Base-by-base conservation (phyloP, 352 stramenopile genomes). In the Thraustochytrium striatum region DNA sequence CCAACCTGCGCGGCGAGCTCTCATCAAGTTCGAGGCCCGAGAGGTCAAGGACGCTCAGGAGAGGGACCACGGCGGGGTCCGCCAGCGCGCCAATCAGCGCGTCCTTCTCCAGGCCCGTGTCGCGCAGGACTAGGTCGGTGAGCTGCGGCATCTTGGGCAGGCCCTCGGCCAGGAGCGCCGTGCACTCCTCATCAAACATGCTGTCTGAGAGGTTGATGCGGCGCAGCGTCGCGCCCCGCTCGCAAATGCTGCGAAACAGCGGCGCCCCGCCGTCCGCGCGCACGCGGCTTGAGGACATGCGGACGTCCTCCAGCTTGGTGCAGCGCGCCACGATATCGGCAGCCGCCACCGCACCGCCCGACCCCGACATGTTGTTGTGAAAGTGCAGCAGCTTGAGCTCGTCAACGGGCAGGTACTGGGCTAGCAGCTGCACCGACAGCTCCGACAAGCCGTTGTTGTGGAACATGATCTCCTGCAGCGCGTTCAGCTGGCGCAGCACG, bases 291-390 rank as follows among this genome's bases (percentile, higher is more conserved):
- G 92, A 92, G 11, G 93, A 97, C 84, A 98, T 98, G 30, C 93
- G 86, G 82, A 98, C 79, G 82, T 98, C 92, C 43, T 86, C 87
- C 16, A 98, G 85, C 36, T 82, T 78, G 0, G 91, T 90, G 5
- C 88, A 96, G n/a, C 91, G 82, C 52, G 89, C 87, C 61, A 98
- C 82, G 72, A 98, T 86, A 21, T 80, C 57, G 33, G 89, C 90
- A 35, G 96, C 84, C 50, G 92, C 92, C 39, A 89, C 88, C 41
- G 91, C 92, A 21, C 93, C 93, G n/a, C 88, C 91, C 68, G 96
- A 90, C 33, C 92, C 94, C 81, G 91, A 97, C 93, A 97, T 97
- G 84, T 98, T 98, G 85, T 98, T 98, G 88, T 96, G 97, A 70
- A 98, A 97, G 84, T 98, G 92, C 82, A 98, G 92, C 35, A 85